Percentiles rank a stretch among this genome's conserved stretches.
phyloP scores from a whole-genome alignment of 495 filamentous ascomycete genomes.

The Penicillium odoratum region DNA sequence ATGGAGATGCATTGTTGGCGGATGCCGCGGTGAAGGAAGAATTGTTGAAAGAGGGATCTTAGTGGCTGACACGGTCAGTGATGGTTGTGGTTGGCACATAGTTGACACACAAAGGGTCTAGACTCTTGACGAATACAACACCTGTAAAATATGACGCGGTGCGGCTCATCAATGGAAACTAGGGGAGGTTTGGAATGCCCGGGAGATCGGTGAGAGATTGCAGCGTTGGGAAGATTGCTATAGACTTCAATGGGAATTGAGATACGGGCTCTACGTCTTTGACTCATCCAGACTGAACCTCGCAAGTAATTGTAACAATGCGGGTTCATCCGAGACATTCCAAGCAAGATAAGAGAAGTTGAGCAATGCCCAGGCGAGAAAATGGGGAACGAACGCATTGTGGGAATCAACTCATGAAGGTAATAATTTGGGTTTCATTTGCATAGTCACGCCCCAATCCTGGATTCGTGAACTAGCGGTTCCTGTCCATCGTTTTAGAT shows the following conservation, averaged over 20 bases:
- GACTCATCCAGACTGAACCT: background rate
- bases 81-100: background rate
- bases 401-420: slow-evolving; percentile 31
- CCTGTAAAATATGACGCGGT: background rate
- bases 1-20: background rate
- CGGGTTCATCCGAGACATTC: background rate
- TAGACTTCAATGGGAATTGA: background rate
- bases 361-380: background rate
- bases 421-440: slow-evolving; percentile 39
- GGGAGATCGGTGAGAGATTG: background rate
- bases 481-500: slow-evolving; percentile 36
- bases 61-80: background rate
- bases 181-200: background rate
- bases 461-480: slow-evolving; percentile 32
- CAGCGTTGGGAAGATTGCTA: background rate
- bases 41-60: background rate
- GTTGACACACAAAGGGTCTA: background rate
- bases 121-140: background rate
- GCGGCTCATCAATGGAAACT: background rate
- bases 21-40: background rate
- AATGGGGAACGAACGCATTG: slow-evolving; percentile 12
- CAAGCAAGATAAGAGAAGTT: background rate
- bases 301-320: background rate
- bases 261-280: background rate
- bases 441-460: slow-evolving; percentile 25